A percentile compares a stretch with the other conserved stretches of the same genome.
Conservation (phyloP, 805 yeast species). For the Priceomyces carsonii region DNA sequence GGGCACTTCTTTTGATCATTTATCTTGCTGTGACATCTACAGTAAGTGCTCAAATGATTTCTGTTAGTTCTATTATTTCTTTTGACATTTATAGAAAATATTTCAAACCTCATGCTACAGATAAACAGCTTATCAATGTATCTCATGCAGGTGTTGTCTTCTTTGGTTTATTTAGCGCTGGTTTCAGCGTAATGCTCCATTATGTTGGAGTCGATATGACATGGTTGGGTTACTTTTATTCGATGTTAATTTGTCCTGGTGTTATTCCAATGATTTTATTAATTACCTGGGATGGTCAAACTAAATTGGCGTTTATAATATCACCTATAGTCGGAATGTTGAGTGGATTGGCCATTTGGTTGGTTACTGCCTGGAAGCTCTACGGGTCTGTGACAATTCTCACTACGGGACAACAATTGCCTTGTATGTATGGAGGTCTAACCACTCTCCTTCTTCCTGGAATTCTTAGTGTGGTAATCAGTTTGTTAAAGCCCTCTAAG, state of each 20-base stretch:
- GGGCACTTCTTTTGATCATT: slow-evolving; percentile 31
- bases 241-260: slow-evolving; percentile 39
- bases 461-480: slow-evolving; percentile 23
- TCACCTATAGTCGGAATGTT: slow-evolving; percentile 30
- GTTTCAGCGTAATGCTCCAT: slow-evolving; percentile 37
- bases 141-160: slow-evolving; percentile 45
- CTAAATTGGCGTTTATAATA: slow-evolving; percentile 25
- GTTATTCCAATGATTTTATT: slow-evolving; percentile 34
- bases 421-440: slow-evolving; percentile 34
- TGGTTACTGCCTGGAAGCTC: slow-evolving; percentile 25
- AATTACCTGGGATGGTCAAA: slow-evolving; percentile 33
- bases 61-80: slow-evolving; percentile 41
- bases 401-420: slow-evolving; percentile 29
- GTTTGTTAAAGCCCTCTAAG: slow-evolving; percentile 23
- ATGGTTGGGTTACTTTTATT: slow-evolving; percentile 32
- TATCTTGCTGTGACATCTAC: slow-evolving; percentile 44
- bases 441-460: slow-evolving; percentile 34
- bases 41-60: slow-evolving; percentile 39
- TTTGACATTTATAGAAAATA: slow-evolving; percentile 49
- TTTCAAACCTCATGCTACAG: slow-evolving; percentile 41
- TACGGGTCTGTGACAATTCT: slow-evolving; percentile 26
- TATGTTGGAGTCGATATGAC: slow-evolving; percentile 29
- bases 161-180: slow-evolving; percentile 36
- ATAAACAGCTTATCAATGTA: slow-evolving; percentile 38
- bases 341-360: slow-evolving; percentile 32